Base-by-base conservation (phyloP, 768 basidiomycete genomes). In the Russula virescens region DNA sequence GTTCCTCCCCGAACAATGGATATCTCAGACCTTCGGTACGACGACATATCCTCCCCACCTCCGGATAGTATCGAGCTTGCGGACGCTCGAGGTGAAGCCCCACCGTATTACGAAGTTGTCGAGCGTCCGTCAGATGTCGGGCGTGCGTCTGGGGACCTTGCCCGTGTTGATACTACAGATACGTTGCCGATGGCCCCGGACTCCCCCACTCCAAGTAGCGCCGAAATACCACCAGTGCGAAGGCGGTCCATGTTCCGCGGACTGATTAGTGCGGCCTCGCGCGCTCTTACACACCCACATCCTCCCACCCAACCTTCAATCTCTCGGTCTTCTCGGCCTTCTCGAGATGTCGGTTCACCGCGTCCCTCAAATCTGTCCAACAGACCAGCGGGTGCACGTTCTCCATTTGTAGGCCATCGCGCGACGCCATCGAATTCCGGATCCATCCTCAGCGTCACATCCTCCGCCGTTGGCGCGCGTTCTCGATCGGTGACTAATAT, bases 61-160 rank as follows among this genome's bases (percentile, higher is more conserved):
- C 66, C 68, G 28, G 73, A 71, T 46, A 69, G 14, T 67, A 61
- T 60, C 60, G 13, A 63, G 69, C 1, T 55, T 1, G 55, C 71
- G 4, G 80, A 79, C 68, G 77, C 80, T 10, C 75, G 84, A 64
- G 89, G 86, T 25, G 82, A 83, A 45, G 84, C 86, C 6, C 88
- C 89, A 5, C 72, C 87, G 0, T 91, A 91, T 71, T 82, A 80
- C 55, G 87, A 89, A 66, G 72, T 81, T 46, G 61, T 71, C 13
- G 75, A 81, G 35, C 69, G 73, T 19, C 52, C 68, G 6, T 42
- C 72, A 60, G 56, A 70, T 2, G 69, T 23, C 13, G 21, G 45
- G 26, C 55, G 54, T 40, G n/a, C 62, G 10, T 31, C 65, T 11
- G 38, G 46, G 18, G 49, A 47, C 50, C 60, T 64, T 57, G 23